Conservation (phyloP, 768 basidiomycete species). For the Serendipita sp. region DNA sequence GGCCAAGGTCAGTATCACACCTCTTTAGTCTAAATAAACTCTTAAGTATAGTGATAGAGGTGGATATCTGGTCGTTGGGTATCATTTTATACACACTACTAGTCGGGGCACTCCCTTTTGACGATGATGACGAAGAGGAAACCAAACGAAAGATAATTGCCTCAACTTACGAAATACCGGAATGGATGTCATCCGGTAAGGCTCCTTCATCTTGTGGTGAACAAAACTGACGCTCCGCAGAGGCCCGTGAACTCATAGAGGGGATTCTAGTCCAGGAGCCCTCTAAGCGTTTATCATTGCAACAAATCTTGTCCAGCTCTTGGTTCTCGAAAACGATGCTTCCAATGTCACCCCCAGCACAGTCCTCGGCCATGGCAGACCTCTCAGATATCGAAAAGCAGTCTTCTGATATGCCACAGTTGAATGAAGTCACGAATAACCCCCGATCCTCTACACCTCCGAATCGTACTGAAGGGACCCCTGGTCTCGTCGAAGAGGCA, state of each 20-base stretch:
- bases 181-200: constrained; percentile 75
- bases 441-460: constrained; percentile 8
- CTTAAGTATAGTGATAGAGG: constrained; percentile 40
- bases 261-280: constrained; percentile 66
- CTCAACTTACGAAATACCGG: constrained; percentile 80
- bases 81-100: constrained; percentile 81
- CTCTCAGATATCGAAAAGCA: not conserved
- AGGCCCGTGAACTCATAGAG: constrained; percentile 69
- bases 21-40: constrained; percentile 14
- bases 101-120: constrained; percentile 79
- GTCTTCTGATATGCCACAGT: not conserved
- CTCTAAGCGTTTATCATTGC: constrained; percentile 55
- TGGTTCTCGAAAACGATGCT: constrained; percentile 51
- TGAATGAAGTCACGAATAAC: constrained; percentile 7
- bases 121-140: constrained; percentile 68
- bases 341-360: constrained; percentile 5
- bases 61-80: constrained; percentile 89
- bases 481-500: not conserved
- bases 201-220: not conserved
- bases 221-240: constrained; percentile 25
- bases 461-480: not conserved
- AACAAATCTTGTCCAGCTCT: constrained; percentile 66
- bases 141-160: constrained; percentile 76
- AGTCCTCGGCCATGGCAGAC: not conserved
- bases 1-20: constrained; percentile 45